Base-by-base conservation (phyloP, 148 eudicot genomes). In the Rheum nobile region DNA sequence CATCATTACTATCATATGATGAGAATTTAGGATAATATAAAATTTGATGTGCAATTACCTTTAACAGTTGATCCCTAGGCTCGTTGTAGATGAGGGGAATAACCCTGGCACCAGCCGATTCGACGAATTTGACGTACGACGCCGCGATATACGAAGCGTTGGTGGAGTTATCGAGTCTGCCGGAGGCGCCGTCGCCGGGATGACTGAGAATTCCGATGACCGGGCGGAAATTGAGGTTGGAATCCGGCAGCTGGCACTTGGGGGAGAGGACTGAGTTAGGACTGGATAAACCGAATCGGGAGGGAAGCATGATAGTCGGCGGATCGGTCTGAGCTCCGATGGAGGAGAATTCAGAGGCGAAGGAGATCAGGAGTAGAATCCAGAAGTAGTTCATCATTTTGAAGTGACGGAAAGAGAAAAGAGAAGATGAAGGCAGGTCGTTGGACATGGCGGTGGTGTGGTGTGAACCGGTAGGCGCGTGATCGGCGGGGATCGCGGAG, bases 161-260 rank as follows among this genome's bases (percentile, higher is more conserved):
- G 6, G 88, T 78, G 8, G 83, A 86, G 71, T 90, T 90, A 14
- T 28, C 86, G 2, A 95, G 86, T 48, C 97, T 78, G 1, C 99
- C 99, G 41, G 99, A 90, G 21, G 97, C 97, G 0, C 99, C 99
- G 29, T 95, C 99, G 26, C 99, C 99, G 1, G 99, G 99, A 75
- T 95, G 99, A 55, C 78, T 83, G 0, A 95, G 24, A 5, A 95
- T 92, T 19, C 99, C 99, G 74, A 95, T 91, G 11, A 95, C 88
- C 59, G 99, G 97, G 26, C 97, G 82, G 80, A 57, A 87, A 76
- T 88, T 88, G 37, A 88, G 87, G 55, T 77, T 78, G 3, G 92
- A 81, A 32, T 95, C 89, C 19, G 82, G 83, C 16, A 85, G 72
- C 2, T 85, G 82, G 72, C 98, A 94, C 16, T 80, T 80, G 43